These are phyloP conservation scores for Isatis lusitanica DNA, from an alignment of 441 rosid species.

Conservation along the genomic window DNA sequence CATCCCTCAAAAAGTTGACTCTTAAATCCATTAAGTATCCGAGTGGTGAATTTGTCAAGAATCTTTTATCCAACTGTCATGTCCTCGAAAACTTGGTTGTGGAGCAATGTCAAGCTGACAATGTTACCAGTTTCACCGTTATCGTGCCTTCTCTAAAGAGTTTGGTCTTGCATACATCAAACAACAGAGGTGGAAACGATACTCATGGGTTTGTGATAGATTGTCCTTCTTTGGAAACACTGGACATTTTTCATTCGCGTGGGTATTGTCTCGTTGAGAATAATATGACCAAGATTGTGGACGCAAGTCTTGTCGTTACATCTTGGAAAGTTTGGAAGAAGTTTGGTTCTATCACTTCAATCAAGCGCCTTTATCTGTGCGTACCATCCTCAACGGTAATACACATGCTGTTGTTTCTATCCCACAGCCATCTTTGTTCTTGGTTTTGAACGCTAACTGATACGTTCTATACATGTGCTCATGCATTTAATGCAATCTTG, in stretches of 20 bases:
- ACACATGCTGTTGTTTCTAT: background rate
- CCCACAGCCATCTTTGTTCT: background rate
- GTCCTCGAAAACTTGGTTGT: conserved; percentile 16
- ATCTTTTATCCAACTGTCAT: conserved; percentile 13
- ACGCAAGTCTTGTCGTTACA: background rate
- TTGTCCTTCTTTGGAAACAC: conserved; percentile 8
- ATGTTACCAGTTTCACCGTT: background rate
- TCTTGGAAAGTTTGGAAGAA: background rate
- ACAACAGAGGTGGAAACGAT: accelerated
- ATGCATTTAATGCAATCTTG: background rate
- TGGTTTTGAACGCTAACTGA: background rate
- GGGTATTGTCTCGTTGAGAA: background rate
- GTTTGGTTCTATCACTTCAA: background rate
- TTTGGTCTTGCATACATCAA: background rate
- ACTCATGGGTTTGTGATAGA: background rate
- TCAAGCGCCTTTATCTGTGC: conserved; percentile 5
- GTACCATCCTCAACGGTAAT: background rate
- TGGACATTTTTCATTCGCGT: background rate
- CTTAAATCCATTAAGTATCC: conserved; percentile 8
- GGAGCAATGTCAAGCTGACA: background rate
- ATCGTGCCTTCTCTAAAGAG: conserved; percentile 12
- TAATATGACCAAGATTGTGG: background rate
- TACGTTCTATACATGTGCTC: background rate
- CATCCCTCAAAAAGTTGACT: background rate
- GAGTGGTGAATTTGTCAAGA: conserved; percentile 7